Conservation (phyloP, 345 rosid genomes). For the Erucastrum elatum region DNA sequence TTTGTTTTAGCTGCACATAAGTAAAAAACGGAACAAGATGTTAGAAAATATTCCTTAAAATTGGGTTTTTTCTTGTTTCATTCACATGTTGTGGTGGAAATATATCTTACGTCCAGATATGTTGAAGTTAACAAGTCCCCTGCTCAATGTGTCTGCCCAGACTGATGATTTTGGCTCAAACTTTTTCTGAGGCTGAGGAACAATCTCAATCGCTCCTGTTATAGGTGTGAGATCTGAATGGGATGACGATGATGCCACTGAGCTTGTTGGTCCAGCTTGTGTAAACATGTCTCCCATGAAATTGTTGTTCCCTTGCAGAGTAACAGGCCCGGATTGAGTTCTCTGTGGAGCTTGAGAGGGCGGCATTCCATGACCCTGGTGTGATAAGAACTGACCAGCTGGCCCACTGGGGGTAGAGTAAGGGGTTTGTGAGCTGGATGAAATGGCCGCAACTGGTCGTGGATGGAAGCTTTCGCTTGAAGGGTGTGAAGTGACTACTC, state of each 20-base stretch:
- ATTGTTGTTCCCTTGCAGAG: slow-evolving; percentile 45
- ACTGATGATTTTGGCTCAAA: slow-evolving; percentile 96
- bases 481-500: slow-evolving; percentile 34
- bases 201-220: slow-evolving; percentile 60
- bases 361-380: slow-evolving; percentile 39
- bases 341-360: slow-evolving; percentile 36
- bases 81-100: neutral
- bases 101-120: slow-evolving; percentile 91
- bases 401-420: slow-evolving; percentile 44
- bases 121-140: slow-evolving; percentile 92
- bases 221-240: slow-evolving; percentile 58
- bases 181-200: slow-evolving; percentile 77
- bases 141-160: slow-evolving; percentile 97
- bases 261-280: slow-evolving; percentile 47
- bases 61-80: neutral
- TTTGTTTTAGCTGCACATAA: slow-evolving; percentile 79
- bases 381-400: slow-evolving; percentile 41
- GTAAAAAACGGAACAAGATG: neutral
- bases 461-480: slow-evolving; percentile 40
- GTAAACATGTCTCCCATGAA: slow-evolving; percentile 52
- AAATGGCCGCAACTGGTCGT: slow-evolving; percentile 42
- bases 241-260: slow-evolving; percentile 40
- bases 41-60: slow-evolving; percentile 16
- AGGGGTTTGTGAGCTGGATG: slow-evolving; percentile 41
- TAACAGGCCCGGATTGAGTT: slow-evolving; percentile 40